Conservation (phyloP, 345 rosid species). For the Noccaea bulbosa region DNA sequence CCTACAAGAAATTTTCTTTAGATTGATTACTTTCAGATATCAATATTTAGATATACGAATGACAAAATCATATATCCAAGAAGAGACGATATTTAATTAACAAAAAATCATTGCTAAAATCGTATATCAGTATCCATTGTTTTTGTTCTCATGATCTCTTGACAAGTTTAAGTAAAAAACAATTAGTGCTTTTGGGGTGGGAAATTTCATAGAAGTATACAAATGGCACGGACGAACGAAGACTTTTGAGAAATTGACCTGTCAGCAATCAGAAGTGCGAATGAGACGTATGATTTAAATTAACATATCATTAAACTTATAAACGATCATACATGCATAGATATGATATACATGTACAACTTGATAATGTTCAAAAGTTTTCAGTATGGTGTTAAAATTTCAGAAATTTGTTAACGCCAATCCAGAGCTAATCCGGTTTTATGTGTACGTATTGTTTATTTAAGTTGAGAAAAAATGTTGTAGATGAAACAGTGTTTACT, state of each 20-base stretch:
- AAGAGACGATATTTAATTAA: too few relatives aligned
- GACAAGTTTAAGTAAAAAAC: not conserved
- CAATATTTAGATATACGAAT: not conserved
- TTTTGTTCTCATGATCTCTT: slow-evolving; percentile 4
- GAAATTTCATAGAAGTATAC: slow-evolving; percentile 19
- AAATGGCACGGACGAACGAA: slow-evolving; percentile 13
- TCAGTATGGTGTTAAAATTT: too few relatives aligned
- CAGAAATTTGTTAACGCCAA: too few relatives aligned
- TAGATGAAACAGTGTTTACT: too few relatives aligned
- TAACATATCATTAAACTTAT: not conserved
- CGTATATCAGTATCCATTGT: not conserved
- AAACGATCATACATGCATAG: too few relatives aligned
- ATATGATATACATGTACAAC: too few relatives aligned
- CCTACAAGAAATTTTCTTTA: too few relatives aligned
- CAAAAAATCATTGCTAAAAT: not conserved
- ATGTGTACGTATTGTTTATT: too few relatives aligned
- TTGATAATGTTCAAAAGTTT: too few relatives aligned
- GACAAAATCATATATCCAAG: too few relatives aligned
- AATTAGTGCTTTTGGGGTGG: slow-evolving; percentile 8
- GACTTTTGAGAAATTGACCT: not conserved
- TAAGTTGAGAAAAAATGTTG: too few relatives aligned
- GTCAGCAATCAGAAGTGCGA: slow-evolving; percentile 1
- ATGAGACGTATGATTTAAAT: not conserved
- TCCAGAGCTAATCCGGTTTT: too few relatives aligned
- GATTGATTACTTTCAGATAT: not conserved